These are phyloP conservation scores for Lactuca saligna DNA, from an alignment of 129 eudicot genomes.

Conservation along the genomic window DNA sequence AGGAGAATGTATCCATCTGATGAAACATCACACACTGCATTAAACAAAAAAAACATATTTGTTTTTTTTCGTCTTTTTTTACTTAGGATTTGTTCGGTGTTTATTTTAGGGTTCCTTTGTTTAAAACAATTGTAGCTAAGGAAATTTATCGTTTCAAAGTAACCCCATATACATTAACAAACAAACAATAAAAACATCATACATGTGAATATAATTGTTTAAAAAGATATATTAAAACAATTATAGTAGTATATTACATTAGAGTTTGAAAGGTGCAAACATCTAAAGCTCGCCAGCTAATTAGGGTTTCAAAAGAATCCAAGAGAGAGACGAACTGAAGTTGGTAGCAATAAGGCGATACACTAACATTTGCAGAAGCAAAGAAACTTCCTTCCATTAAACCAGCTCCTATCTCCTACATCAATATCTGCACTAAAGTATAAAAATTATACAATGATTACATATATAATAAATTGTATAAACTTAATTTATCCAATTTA, in stretches of 20 bases:
- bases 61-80: too few relatives aligned
- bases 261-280: slow-evolving; percentile 1
- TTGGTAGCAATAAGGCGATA: slow-evolving; percentile 34
- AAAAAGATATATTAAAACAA: not conserved
- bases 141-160: not conserved
- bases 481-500: too few relatives aligned
- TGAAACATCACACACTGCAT: too few relatives aligned
- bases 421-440: not conserved
- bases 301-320: slow-evolving; percentile 4
- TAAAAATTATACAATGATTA: not conserved
- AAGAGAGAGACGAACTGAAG: not conserved
- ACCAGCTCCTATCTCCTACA: slow-evolving; percentile 21
- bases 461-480: too few relatives aligned
- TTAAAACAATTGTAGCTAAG: not conserved
- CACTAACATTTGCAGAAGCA: slow-evolving; percentile 43
- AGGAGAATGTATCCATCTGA: too few relatives aligned
- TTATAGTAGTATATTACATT: not conserved
- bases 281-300: not conserved
- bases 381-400: slow-evolving; percentile 49
- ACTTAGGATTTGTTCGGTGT: too few relatives aligned
- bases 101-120: not conserved
- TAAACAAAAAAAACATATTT: too few relatives aligned
- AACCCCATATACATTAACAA: not conserved
- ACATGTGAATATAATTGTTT: not conserved
- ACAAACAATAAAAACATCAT: not conserved